Base-by-base conservation (phyloP, 2,329 filamentous ascomycete genomes). In the Nigrograna mackinnonii region DNA sequence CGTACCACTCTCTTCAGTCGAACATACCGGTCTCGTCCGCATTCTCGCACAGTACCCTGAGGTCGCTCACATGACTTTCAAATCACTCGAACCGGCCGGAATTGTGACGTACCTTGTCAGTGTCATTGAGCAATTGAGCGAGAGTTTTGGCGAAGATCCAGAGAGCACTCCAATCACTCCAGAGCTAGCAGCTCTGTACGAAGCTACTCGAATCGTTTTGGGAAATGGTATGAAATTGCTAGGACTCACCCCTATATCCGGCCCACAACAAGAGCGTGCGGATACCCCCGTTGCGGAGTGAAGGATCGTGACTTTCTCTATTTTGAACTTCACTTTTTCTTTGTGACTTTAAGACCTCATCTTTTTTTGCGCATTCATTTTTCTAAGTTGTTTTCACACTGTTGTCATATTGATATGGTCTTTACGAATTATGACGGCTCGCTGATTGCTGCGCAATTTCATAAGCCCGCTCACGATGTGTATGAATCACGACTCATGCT, bases 41-140 rank as follows among this genome's bases (percentile, higher is more conserved):
- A 30, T 57, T 16, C 50, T 68, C 3, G 50, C 50, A 1, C 62
- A 67, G 35, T 67, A 63, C 38, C 60, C 62, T 0, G 62, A 67
- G 21, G 54, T 64, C 6, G 48, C 54, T 4, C 51, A 57, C 14
- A 42, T 53, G 12, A 50, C 55, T 0, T 61, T 58, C 24, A 49
- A 55, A 7, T 56, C 56, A 1, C 50, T 64, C 4, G 62, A 68
- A 32, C 54, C 62, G 9, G 50, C 60, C 16, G 47, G 44, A 12
- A 52, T 68, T 6, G 47, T 61, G 12, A 44, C 47, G 7, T 68
- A 64, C 39, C 46, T 68, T n/a, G 35, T 47, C 9, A 57, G 41
- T 21, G 46, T 67, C 20, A 54, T 48, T 18, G 52, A 58, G 22
- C 58, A 62, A 22, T 43, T 68, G 19, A 36, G 48, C 1, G 48